These are phyloP conservation scores for Carex littledalei DNA, from an alignment of 176 grass and related monocot genomes.

Conservation along the genomic window DNA sequence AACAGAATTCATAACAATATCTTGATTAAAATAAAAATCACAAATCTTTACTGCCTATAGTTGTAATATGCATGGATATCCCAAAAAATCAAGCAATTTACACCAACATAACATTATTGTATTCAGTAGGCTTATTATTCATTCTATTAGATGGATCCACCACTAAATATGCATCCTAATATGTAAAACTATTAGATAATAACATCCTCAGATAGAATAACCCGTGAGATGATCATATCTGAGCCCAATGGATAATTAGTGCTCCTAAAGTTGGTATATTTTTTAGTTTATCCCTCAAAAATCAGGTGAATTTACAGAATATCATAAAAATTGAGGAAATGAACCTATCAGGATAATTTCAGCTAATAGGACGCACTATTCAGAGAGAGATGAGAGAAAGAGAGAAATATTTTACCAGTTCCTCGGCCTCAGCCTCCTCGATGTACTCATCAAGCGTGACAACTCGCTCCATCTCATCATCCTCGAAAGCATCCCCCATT, in stretches of 20 bases:
- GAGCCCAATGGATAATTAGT: background rate
- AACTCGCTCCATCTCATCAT: conserved; percentile 56
- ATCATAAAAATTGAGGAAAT: too few relatives aligned
- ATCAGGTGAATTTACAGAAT: background rate
- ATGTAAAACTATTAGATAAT: background rate
- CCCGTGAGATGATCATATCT: background rate
- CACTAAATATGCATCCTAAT: background rate
- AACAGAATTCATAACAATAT: background rate
- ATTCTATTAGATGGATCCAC: background rate
- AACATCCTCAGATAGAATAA: background rate
- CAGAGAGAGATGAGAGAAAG: background rate
- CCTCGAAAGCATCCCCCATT: conserved; percentile 63
- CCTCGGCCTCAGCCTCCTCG: conserved; percentile 74
- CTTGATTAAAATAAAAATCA: background rate
- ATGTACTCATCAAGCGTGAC: conserved; percentile 81
- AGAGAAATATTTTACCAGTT: conserved; percentile 38
- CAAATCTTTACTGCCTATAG: background rate
- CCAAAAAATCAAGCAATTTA: background rate
- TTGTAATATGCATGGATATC: background rate
- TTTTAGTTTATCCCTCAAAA: background rate
- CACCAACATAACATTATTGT: background rate
- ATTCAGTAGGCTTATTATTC: background rate
- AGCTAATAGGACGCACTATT: background rate
- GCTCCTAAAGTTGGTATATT: background rate
- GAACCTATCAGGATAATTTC: background rate